A percentile compares a stretch with the other conserved stretches of the same genome.
These are phyloP conservation scores for Sclerotinia borealis DNA, from an alignment of 2,329 filamentous ascomycete genomes.

Conservation along the genomic window DNA sequence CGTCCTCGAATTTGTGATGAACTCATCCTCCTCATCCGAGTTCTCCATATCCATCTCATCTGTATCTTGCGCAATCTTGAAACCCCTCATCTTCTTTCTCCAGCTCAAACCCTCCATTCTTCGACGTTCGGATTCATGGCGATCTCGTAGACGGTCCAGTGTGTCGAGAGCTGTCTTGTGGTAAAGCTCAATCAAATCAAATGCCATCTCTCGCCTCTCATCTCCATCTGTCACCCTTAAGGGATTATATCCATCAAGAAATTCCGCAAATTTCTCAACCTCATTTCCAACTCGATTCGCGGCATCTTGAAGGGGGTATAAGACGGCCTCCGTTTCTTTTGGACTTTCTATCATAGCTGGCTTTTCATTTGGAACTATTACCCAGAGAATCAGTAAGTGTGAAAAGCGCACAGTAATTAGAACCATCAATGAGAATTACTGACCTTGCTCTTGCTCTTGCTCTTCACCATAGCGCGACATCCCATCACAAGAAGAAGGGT, in stretches of 20 bases:
- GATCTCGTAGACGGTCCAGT: conserved; percentile 39
- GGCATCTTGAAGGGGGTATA: conserved; percentile 57
- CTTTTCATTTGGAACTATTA: conserved; percentile 20
- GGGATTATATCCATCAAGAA: conserved; percentile 68
- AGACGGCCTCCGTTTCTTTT: conserved; percentile 40
- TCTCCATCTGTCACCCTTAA: conserved; percentile 40
- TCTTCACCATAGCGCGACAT: conserved; percentile 29
- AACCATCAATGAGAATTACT: conserved; percentile 21
- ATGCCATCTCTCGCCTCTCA: conserved; percentile 59
- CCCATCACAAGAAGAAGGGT: conserved; percentile 30
- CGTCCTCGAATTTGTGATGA: conserved; percentile 23
- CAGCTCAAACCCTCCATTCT: conserved; percentile 25
- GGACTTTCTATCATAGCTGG: conserved; percentile 28
- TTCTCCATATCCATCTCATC: conserved; percentile 42
- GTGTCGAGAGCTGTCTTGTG: conserved; percentile 48
- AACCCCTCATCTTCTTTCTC: conserved; percentile 35
- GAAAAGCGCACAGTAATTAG: neutral
- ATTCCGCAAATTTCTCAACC: conserved; percentile 80
- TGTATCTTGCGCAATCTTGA: conserved; percentile 26
- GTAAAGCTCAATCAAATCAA: conserved; percentile 62
- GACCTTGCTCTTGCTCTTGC: conserved; percentile 13
- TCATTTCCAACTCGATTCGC: conserved; percentile 69
- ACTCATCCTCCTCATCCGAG: conserved; percentile 43
- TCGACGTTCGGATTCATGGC: conserved; percentile 30
- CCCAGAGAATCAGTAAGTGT: neutral